Percentiles rank a stretch among this genome's conserved stretches.
Conservation (phyloP, 108 stramenopile genomes). For the Mediolabrus comicus region DNA sequence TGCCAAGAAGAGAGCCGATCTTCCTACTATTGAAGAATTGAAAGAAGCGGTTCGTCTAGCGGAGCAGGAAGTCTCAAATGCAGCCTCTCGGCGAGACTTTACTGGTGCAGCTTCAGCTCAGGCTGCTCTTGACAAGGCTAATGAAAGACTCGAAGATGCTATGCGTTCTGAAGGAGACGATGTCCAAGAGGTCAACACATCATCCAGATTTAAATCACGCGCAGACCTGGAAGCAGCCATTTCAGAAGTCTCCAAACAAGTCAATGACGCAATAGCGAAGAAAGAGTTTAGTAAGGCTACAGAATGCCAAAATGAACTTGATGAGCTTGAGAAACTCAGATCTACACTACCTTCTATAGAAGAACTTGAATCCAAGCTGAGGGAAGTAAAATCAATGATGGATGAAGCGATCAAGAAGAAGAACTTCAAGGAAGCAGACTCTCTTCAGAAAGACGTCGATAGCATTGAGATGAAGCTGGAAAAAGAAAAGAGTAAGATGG, state of each 20-base stretch:
- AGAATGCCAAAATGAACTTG: constrained; percentile 59
- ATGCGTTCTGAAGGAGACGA: constrained; percentile 27
- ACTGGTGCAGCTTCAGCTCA: constrained; percentile 64
- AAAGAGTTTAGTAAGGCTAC: constrained; percentile 66
- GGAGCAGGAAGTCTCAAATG: constrained; percentile 59
- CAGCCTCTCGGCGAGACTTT: constrained; percentile 74
- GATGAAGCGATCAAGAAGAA: constrained; percentile 62
- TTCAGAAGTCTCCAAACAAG: constrained; percentile 26
- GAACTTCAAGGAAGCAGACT: constrained; percentile 60
- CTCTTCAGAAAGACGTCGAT: constrained; percentile 62
- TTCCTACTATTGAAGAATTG: constrained; percentile 79
- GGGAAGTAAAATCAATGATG: constrained; percentile 43
- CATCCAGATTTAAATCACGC: constrained; percentile 53
- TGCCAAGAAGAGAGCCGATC: constrained; percentile 54
- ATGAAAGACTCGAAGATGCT: constrained; percentile 49
- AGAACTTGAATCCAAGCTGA: constrained; percentile 58
- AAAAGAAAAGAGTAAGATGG: constrained; percentile 45
- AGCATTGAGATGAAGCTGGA: constrained; percentile 53
- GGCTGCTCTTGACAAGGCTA: constrained; percentile 59
- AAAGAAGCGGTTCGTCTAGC: constrained; percentile 55
- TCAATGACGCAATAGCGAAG: constrained; percentile 59
- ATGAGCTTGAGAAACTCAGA: constrained; percentile 59
- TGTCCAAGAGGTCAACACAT: constrained; percentile 7
- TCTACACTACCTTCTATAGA: constrained; percentile 67
- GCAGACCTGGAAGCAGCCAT: constrained; percentile 74